phyloP scores from a whole-genome alignment of 352 stramenopile genomes.

The Phytophthora pseudosyringae region DNA sequence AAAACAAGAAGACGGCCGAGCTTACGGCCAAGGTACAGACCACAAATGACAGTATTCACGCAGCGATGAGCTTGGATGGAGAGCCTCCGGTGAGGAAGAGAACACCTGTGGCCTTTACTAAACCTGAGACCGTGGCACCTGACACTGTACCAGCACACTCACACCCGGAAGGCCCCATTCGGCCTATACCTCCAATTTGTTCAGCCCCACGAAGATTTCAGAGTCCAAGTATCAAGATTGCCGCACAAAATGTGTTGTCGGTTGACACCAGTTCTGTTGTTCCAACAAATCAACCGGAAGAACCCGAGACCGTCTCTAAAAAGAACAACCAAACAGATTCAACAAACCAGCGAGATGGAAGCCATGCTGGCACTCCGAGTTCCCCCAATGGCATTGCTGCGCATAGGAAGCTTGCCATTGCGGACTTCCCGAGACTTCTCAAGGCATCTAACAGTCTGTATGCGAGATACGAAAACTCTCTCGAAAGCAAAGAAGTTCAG shows the following conservation, averaged over 20 bases:
- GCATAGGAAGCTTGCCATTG: slow-evolving; percentile 42
- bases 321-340: slow-evolving; percentile 1
- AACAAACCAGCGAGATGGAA: slow-evolving; percentile 4
- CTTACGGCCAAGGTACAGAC: slow-evolving; percentile 47
- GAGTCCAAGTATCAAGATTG: slow-evolving; percentile 42
- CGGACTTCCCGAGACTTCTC: slow-evolving; percentile 38
- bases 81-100: slow-evolving; percentile 11
- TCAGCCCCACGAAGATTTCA: slow-evolving; percentile 26
- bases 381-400: neutral
- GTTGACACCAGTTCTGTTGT: slow-evolving; percentile 1
- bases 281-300: slow-evolving; percentile 29
- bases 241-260: slow-evolving; percentile 45
- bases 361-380: neutral
- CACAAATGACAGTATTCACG: slow-evolving; percentile 43
- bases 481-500: slow-evolving; percentile 21
- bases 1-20: slow-evolving; percentile 35
- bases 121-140: neutral
- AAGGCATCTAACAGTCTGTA: slow-evolving; percentile 51
- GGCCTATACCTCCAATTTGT: slow-evolving; percentile 13
- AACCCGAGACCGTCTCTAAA: slow-evolving; percentile 2
- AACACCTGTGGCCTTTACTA: neutral
- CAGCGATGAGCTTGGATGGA: neutral
- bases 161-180: neutral
- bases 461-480: slow-evolving; percentile 34
- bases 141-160: neutral